Evolutionary conservation across 1,284 basidiomycete species (phyloP).

Genomic region (Rhodotorula sp.): DNA sequence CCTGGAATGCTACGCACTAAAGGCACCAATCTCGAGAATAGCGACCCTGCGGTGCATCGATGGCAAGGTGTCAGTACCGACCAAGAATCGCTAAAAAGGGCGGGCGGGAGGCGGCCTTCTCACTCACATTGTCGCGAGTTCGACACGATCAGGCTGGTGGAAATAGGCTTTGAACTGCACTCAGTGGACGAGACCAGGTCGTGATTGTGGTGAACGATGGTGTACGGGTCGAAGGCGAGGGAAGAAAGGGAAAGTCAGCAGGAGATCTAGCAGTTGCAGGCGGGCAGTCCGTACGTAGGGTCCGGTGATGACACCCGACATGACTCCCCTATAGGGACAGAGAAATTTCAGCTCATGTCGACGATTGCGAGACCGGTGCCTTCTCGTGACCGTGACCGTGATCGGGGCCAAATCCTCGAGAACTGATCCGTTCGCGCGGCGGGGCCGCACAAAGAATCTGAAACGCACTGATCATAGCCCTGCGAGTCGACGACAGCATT

Average conservation of each 20-base stretch:
- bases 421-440: no score
- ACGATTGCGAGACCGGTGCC: neutral
- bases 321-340: slow-evolving; percentile 40
- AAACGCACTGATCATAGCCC: slow-evolving; percentile 12
- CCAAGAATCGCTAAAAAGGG: no score
- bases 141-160: slow-evolving; percentile 64
- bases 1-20: slow-evolving; percentile 70
- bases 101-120: no score
- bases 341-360: neutral
- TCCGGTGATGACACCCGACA: slow-evolving; percentile 88
- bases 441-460: no score
- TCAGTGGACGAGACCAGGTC: neutral
- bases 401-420: no score
- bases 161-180: slow-evolving; percentile 54
- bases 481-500: neutral
- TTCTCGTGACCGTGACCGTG: neutral
- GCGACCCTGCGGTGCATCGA: slow-evolving; percentile 24
- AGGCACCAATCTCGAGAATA: slow-evolving; percentile 76
- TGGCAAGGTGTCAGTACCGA: neutral
- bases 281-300: no score
- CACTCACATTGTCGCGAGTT: slow-evolving; percentile 81
- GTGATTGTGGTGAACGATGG: no score
- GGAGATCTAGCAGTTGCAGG: no score
- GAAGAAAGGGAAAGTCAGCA: neutral
- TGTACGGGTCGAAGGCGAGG: no score